Evolutionary conservation across 192 early-diverging fungal genomes (phyloP).

Genomic region (Irineochytrium annulatum): DNA sequence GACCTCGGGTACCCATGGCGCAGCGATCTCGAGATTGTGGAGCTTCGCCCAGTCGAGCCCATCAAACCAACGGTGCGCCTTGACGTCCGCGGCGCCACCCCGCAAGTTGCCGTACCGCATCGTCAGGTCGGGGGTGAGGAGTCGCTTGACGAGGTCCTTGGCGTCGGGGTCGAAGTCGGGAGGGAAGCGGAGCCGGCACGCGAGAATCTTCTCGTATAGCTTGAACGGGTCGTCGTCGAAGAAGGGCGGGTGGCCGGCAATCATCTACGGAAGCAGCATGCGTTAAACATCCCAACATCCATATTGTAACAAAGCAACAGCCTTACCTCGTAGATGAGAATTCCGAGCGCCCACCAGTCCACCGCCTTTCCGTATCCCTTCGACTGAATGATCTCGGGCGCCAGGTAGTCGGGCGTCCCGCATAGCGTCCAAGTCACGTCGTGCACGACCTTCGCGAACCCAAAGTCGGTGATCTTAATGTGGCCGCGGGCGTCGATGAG

Average conservation of each 20-base stretch:
- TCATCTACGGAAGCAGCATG: too few species aligned
- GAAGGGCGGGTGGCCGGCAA: constrained; percentile 29
- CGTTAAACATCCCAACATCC: too few species aligned
- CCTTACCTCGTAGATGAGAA: constrained; percentile 77
- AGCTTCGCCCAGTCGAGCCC: constrained; percentile 57
- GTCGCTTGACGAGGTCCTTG: constrained; percentile 32
- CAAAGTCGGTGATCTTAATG: constrained; percentile 86
- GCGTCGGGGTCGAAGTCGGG: constrained; percentile 32
- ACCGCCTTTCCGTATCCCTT: constrained; percentile 90
- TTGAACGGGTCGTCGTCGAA: constrained; percentile 33
- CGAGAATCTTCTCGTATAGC: constrained; percentile 46
- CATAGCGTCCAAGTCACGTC: constrained; percentile 84
- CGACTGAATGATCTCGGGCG: constrained; percentile 68
- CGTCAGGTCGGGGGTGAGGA: constrained; percentile 32
- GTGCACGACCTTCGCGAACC: constrained; percentile 77
- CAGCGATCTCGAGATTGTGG: constrained; percentile 63
- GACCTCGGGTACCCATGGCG: constrained; percentile 82
- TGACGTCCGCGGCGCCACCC: constrained; percentile 37
- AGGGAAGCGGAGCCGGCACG: constrained; percentile 41
- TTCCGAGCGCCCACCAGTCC: constrained; percentile 94
- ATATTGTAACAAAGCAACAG: neutral
- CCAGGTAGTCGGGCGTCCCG: constrained; percentile 79
- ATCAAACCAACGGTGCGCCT: constrained; percentile 39
- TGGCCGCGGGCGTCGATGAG: constrained; percentile 70
- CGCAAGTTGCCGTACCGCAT: constrained; percentile 41